Conservation (phyloP, 495 filamentous ascomycete species). For the Penicillium malachiteum region DNA sequence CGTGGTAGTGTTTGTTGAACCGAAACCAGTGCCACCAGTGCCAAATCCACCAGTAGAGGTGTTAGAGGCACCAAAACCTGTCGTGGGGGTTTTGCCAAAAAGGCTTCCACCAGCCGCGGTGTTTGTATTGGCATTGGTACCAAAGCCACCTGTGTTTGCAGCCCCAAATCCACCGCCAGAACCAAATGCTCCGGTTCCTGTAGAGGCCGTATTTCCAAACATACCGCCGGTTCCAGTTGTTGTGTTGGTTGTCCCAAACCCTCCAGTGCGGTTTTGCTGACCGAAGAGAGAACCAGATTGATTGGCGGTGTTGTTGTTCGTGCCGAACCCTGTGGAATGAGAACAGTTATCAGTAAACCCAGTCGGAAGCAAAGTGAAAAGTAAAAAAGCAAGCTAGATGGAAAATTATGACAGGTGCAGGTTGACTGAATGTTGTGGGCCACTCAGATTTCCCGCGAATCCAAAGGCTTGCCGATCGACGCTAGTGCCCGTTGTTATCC, state of each 20-base stretch:
- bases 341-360: slow-evolving; percentile 17
- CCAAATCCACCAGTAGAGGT: slow-evolving; percentile 21
- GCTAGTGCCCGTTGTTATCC: neutral
- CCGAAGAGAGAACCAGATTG: slow-evolving; percentile 41
- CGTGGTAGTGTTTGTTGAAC: slow-evolving; percentile 12
- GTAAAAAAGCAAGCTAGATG: slow-evolving; percentile 8
- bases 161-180: slow-evolving; percentile 24
- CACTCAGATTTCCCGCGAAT: neutral
- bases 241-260: slow-evolving; percentile 51
- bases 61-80: slow-evolving; percentile 37
- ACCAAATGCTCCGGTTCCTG: slow-evolving; percentile 37
- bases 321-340: slow-evolving; percentile 36
- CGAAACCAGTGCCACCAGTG: slow-evolving; percentile 22
- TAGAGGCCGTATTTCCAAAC: slow-evolving; percentile 38
- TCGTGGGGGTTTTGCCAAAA: slow-evolving; percentile 45
- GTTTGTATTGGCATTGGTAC: slow-evolving; percentile 44
- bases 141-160: slow-evolving; percentile 31
- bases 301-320: slow-evolving; percentile 31
- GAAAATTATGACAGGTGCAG: neutral
- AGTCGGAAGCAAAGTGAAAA: slow-evolving; percentile 3
- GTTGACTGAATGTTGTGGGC: neutral
- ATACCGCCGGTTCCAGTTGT: slow-evolving; percentile 17
- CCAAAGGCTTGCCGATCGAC: slow-evolving; percentile 1
- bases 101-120: slow-evolving; percentile 40
- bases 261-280: slow-evolving; percentile 36